Percentiles rank a stretch among this genome's conserved stretches.
These are phyloP conservation scores for Fomitopsis betulina DNA, from an alignment of 1,284 basidiomycete species.

Conservation along the genomic window DNA sequence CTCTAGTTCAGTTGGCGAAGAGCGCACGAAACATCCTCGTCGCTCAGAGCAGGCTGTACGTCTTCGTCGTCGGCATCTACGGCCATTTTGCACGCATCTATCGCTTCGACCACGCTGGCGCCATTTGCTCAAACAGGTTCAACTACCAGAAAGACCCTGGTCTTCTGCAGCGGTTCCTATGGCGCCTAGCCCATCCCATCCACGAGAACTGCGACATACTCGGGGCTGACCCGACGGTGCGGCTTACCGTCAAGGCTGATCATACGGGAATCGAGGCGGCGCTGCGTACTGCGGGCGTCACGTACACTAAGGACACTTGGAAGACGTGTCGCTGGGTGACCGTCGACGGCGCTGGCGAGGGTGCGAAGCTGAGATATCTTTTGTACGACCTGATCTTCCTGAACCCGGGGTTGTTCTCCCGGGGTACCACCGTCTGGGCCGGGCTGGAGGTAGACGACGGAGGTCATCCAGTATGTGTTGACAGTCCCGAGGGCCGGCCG, in stretches of 20 bases:
- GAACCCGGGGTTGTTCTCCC: slow-evolving; percentile 3
- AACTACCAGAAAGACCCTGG: slow-evolving; percentile 5
- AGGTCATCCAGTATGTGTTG: not conserved
- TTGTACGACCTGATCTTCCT: slow-evolving; percentile 8
- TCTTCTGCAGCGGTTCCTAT: slow-evolving; percentile 10
- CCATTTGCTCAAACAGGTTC: not conserved
- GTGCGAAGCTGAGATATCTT: not conserved
- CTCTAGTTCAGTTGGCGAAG: slow-evolving; percentile 7
- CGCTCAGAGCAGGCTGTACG: slow-evolving; percentile 7
- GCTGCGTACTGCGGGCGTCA: not conserved
- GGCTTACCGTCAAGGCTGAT: not conserved
- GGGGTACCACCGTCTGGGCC: not conserved
- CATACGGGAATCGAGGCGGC: no score
- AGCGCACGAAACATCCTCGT: slow-evolving; percentile 8
- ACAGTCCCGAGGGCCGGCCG: no score
- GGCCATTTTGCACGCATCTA: slow-evolving; percentile 10
- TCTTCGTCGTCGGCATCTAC: slow-evolving; percentile 13
- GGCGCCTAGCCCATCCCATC: slow-evolving; percentile 11
- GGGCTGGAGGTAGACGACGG: not conserved
- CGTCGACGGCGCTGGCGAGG: not conserved
- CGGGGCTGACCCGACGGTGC: not conserved
- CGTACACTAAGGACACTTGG: not conserved
- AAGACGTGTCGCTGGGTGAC: not conserved
- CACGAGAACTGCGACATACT: not conserved
- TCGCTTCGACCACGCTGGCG: slow-evolving; percentile 12